Percentiles rank a stretch among this genome's conserved stretches.
These are phyloP conservation scores for Zymoseptoria passerinii DNA, from an alignment of 2,329 filamentous ascomycete species.

Conservation along the genomic window DNA sequence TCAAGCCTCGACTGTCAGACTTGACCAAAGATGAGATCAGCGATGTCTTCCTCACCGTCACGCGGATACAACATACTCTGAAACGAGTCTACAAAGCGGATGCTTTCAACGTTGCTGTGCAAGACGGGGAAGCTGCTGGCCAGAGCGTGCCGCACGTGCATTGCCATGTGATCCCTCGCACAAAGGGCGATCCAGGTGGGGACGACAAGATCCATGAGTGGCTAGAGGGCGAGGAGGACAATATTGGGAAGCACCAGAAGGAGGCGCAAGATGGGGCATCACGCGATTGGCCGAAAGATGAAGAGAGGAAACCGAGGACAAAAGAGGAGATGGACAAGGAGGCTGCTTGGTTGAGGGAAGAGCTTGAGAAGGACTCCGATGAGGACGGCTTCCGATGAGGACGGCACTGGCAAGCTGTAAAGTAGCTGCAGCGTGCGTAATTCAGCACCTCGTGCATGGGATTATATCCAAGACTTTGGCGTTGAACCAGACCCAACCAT, in stretches of 20 bases:
- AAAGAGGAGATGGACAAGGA: constrained; percentile 73
- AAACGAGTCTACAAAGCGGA: constrained; percentile 54
- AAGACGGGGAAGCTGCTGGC: constrained; percentile 81
- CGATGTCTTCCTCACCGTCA: constrained; percentile 78
- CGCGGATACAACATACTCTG: constrained; percentile 66
- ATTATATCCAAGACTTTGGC: not conserved
- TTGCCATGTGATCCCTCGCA: constrained; percentile 78
- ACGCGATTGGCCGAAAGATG: constrained; percentile 56
- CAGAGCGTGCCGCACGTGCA: constrained; percentile 94
- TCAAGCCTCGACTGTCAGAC: constrained; percentile 62
- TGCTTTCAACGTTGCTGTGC: constrained; percentile 88
- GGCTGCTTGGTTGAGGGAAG: constrained; percentile 56
- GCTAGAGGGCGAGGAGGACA: constrained; percentile 77
- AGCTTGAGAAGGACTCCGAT: constrained; percentile 42
- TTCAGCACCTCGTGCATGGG: not conserved
- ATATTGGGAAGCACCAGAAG: constrained; percentile 64
- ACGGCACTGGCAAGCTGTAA: not conserved
- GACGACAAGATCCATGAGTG: constrained; percentile 72
- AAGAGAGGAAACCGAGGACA: constrained; percentile 54
- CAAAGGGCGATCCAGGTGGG: constrained; percentile 49
- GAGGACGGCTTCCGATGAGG: constrained; percentile 10
- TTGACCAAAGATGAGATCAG: constrained; percentile 63
- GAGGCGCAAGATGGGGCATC: constrained; percentile 44
- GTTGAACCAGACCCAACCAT: not conserved
- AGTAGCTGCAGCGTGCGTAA: not conserved